Evolutionary conservation across 345 rosid genomes (phyloP), one percentile per base, ranked within the genome.

Genomic region (Ailanthus altissimus): DNA sequence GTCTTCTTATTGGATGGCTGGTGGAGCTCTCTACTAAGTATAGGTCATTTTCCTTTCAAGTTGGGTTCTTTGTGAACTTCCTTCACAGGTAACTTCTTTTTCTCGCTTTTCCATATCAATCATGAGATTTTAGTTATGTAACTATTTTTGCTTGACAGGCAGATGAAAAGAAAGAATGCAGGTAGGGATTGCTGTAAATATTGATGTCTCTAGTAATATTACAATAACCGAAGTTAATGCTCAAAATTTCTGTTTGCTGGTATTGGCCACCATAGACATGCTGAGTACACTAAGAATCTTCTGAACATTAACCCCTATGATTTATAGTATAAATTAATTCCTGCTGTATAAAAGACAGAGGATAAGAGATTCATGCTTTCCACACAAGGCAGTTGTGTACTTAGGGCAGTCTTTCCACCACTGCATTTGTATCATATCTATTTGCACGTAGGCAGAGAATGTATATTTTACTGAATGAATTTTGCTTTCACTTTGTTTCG

Each of bases 1-100:
- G 92, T 80, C 94, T 96, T 70, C 85, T 96, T 74, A 60, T 93
- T 9, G 98, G 97, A 38, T 90, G 86, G 90, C 74, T 92, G 77
- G 80, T 93, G 75, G 99, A 96, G 77, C 80, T 93, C 57, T 81
- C 89, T 36, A 87, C 88, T 70, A 91, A 91, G 74, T 76, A 80
- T 80, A 81, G 92, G 70, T 86, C 94, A 32, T 78, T 89, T 79
- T 86, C 90, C 25, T 84, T 85, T 62, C 78, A 93, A 28, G 58
- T 70, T 26, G 84, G 82, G 58, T 76, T 84, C 57, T 87, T 89
- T 81, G 76, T 81, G 58, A 90, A 82, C 73, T 67, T 89, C 70
- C 78, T 73, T 25, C 76, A 82, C 80, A 86, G 97, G 98, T 94
- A 57, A 74, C 83, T 32, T 53, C 32, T 64, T 36, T 50, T 40